Evolutionary conservation across 2,329 filamentous ascomycete genomes (phyloP).

Genomic region (Mollisia scopiformis): DNA sequence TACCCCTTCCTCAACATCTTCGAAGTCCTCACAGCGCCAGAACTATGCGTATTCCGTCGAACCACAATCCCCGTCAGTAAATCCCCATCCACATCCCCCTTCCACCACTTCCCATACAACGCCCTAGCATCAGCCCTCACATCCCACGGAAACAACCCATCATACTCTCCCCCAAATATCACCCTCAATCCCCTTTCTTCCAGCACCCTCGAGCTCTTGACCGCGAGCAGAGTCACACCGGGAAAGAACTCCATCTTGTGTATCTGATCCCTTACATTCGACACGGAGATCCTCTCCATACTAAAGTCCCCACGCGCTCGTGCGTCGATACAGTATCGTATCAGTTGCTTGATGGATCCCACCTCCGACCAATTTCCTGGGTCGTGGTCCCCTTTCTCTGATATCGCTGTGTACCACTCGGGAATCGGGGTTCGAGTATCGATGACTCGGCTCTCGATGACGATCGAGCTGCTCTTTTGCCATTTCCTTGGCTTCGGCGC

Average conservation of each 20-base stretch:
- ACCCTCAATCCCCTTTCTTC: constrained; percentile 41
- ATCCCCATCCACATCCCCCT: constrained; percentile 44
- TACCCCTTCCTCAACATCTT: constrained; percentile 13
- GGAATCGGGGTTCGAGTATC: too few species aligned
- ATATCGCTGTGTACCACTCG: too few species aligned
- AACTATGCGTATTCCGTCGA: constrained; percentile 20
- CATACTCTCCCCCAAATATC: constrained; percentile 41
- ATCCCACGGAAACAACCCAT: constrained; percentile 45
- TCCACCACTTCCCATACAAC: constrained; percentile 49
- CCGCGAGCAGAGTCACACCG: constrained; percentile 23
- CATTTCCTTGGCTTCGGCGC: too few species aligned
- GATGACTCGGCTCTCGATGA: too few species aligned
- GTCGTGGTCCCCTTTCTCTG: too few species aligned
- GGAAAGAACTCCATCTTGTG: constrained; percentile 35
- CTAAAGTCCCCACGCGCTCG: not conserved
- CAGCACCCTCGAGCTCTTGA: constrained; percentile 33
- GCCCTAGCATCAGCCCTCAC: constrained; percentile 49
- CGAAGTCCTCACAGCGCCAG: constrained; percentile 17
- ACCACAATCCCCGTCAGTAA: constrained; percentile 41
- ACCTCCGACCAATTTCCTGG: constrained; percentile 14
- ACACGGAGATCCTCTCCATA: not conserved
- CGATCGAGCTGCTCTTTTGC: too few species aligned
- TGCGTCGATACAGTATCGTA: constrained; percentile 15
- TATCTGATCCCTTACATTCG: constrained; percentile 27
- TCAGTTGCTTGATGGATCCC: constrained; percentile 14